A percentile compares a stretch with the other conserved stretches of the same genome.
phyloP scores from a whole-genome alignment of 768 basidiomycete species.

The Favolaschia claudopus region DNA sequence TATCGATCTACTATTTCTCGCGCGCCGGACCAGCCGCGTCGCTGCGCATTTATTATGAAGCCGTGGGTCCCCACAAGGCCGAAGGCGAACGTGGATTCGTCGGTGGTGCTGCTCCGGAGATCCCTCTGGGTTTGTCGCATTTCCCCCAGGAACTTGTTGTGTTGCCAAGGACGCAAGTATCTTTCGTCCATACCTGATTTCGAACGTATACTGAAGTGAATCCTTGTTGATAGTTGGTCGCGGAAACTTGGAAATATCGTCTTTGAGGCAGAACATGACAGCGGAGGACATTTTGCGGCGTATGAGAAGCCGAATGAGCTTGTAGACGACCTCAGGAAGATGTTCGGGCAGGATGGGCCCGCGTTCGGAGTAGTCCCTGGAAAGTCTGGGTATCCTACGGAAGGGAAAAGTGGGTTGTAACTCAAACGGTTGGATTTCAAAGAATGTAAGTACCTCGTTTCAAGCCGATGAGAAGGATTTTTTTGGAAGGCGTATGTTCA shows the following conservation, averaged over 20 bases:
- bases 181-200: neutral
- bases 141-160: neutral
- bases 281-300: constrained; percentile 9
- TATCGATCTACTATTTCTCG: constrained; percentile 11
- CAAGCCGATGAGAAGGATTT: too few relatives aligned
- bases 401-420: too few relatives aligned
- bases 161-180: neutral
- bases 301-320: constrained; percentile 12
- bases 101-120: neutral
- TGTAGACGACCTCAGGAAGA: constrained; percentile 4
- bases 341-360: constrained; percentile 6
- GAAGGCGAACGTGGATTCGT: neutral
- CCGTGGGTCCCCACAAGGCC: neutral
- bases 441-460: too few relatives aligned
- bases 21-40: constrained; percentile 5
- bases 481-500: too few relatives aligned
- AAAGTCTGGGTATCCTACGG: constrained; percentile 6
- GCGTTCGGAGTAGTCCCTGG: constrained; percentile 10
- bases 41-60: constrained; percentile 11
- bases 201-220: neutral
- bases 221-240: neutral
- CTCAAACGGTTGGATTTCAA: too few relatives aligned
- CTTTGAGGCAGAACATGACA: constrained; percentile 9
- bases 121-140: neutral
- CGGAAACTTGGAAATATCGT: constrained; percentile 1